phyloP scores from a whole-genome alignment of 108 stramenopile species.

The Bacterosira constricta region DNA sequence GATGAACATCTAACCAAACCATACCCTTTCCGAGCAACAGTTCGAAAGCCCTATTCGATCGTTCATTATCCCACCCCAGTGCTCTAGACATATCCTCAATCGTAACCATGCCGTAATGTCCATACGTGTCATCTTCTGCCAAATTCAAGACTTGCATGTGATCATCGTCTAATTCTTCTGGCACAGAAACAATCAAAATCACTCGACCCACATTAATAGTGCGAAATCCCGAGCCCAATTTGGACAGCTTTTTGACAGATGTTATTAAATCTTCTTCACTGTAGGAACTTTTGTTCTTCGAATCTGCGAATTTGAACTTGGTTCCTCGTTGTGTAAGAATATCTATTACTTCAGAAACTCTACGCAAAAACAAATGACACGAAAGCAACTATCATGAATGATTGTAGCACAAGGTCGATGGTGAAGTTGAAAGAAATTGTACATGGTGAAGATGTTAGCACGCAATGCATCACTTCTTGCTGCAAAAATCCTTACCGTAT shows the following conservation, averaged over 20 bases:
- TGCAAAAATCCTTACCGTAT: conserved; percentile 50
- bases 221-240: conserved; percentile 87
- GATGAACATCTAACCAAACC: conserved; percentile 79
- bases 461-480: not conserved
- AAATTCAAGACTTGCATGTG: conserved; percentile 82
- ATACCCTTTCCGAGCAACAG: conserved; percentile 81
- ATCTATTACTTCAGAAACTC: conserved; percentile 72
- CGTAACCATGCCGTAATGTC: conserved; percentile 60
- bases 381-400: not conserved
- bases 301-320: conserved; percentile 53
- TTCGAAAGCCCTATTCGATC: conserved; percentile 73
- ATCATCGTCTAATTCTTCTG: conserved; percentile 85
- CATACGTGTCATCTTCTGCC: conserved; percentile 52
- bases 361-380: not conserved
- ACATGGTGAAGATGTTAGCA: not conserved
- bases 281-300: conserved; percentile 46
- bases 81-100: conserved; percentile 51
- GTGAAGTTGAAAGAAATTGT: not conserved
- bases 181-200: conserved; percentile 84
- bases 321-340: conserved; percentile 65
- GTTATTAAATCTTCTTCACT: conserved; percentile 74
- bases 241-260: conserved; percentile 75
- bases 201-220: conserved; percentile 69
- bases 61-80: conserved; percentile 66
- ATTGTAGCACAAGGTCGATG: not conserved